phyloP scores from a whole-genome alignment of 2,329 filamentous ascomycete genomes.

The Elsinoe fawcettii region DNA sequence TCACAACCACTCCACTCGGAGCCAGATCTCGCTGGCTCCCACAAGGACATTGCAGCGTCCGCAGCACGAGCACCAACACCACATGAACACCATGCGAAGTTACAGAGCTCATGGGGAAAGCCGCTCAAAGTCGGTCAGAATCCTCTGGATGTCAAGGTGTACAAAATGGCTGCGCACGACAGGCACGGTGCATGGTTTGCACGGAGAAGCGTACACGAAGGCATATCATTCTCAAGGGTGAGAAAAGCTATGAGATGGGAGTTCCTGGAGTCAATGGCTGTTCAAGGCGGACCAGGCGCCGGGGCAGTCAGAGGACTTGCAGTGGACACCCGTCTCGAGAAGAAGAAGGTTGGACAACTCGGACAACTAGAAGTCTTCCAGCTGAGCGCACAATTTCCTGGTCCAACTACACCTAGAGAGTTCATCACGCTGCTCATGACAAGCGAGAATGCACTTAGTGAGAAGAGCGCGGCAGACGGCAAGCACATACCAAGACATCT shows the following conservation, averaged over 20 bases:
- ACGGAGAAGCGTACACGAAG: constrained; percentile 71
- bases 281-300: constrained; percentile 60
- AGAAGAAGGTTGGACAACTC: constrained; percentile 49
- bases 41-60: constrained; percentile 47
- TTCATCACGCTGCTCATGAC: constrained; percentile 75
- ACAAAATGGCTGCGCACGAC: constrained; percentile 71
- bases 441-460: constrained; percentile 47
- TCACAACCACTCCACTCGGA: constrained; percentile 51
- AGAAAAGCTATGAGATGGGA: constrained; percentile 68
- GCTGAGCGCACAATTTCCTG: constrained; percentile 81
- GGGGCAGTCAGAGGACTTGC: constrained; percentile 79
- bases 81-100: constrained; percentile 45
- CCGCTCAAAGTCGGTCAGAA: constrained; percentile 70
- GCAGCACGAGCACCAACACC: constrained; percentile 43
- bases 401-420: constrained; percentile 78
- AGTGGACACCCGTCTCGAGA: constrained; percentile 66
- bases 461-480: constrained; percentile 33
- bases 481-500: constrained; percentile 56
- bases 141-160: constrained; percentile 67
- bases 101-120: constrained; percentile 82
- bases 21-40: constrained; percentile 43
- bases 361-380: constrained; percentile 70
- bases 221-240: constrained; percentile 69
- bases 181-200: constrained; percentile 86
- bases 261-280: constrained; percentile 68